phyloP scores from a whole-genome alignment of 1,139 yeast genomes.

The Debaryomyces coudertii region DNA sequence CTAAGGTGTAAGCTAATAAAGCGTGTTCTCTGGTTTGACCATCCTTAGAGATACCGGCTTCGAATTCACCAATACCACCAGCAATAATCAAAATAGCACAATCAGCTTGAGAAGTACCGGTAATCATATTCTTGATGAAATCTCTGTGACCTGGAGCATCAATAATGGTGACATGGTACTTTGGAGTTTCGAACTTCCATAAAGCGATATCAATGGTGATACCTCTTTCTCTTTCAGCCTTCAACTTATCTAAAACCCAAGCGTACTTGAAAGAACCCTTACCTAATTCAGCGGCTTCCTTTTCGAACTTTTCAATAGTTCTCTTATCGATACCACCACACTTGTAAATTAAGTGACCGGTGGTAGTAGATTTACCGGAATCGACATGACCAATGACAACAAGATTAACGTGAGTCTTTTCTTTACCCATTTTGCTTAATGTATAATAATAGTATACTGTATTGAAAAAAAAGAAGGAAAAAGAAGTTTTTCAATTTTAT shows the following conservation, averaged over 20 bases:
- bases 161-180: constrained; percentile 93
- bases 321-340: constrained; percentile 91
- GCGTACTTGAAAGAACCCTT: constrained; percentile 99
- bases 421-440: constrained; percentile 66
- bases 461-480: constrained; percentile 9
- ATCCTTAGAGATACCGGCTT: constrained; percentile 98
- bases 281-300: constrained; percentile 98
- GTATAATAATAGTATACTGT: constrained; percentile 9
- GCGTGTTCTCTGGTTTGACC: constrained; percentile 99
- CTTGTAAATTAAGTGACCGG: constrained; percentile 99
- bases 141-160: constrained; percentile 99
- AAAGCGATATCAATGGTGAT: constrained; percentile 96
- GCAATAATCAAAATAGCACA: constrained; percentile 95
- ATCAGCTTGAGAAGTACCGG: constrained; percentile 99
- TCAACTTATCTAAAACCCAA: constrained; percentile 93
- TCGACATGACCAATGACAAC: constrained; percentile 99
- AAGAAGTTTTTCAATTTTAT: constrained; percentile 3
- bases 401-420: constrained; percentile 97
- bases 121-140: constrained; percentile 98
- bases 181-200: constrained; percentile 95
- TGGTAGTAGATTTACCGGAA: constrained; percentile 96
- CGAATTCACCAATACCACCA: constrained; percentile 99
- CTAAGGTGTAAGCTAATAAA: constrained; percentile 94
- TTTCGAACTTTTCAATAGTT: constrained; percentile 98
- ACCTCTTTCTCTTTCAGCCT: constrained; percentile 98